These are phyloP conservation scores for Oxyria digyna DNA, from an alignment of 148 eudicot species.

Conservation along the genomic window DNA sequence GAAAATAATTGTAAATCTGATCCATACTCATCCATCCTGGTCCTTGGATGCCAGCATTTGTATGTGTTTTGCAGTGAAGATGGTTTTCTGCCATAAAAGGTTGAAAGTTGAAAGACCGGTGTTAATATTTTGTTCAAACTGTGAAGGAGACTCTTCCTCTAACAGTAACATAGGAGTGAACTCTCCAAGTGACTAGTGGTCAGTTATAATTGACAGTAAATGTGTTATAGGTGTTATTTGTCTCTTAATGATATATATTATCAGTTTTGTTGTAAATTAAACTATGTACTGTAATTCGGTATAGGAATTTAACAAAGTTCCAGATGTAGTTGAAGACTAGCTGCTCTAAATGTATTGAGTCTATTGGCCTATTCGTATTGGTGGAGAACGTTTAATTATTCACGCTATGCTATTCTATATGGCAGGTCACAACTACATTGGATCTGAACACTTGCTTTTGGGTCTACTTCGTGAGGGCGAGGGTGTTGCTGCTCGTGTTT, in stretches of 20 bases:
- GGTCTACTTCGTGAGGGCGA: constrained; percentile 96
- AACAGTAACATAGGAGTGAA: too few species aligned
- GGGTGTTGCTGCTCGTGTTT: constrained; percentile 86
- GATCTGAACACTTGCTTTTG: constrained; percentile 88
- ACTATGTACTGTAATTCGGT: not conserved
- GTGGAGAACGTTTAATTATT: not conserved
- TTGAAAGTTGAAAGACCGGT: not conserved
- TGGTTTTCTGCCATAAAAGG: not conserved
- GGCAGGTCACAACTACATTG: constrained; percentile 70
- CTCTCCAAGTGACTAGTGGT: too few species aligned
- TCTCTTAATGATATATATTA: not conserved
- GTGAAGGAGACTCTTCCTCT: not conserved
- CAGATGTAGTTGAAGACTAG: not conserved
- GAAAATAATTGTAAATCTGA: not conserved
- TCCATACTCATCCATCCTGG: not conserved
- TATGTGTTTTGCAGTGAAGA: not conserved
- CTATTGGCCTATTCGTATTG: not conserved
- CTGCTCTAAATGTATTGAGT: not conserved
- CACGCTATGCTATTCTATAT: not conserved
- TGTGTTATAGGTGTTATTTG: not conserved
- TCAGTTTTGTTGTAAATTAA: not conserved
- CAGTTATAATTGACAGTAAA: not conserved
- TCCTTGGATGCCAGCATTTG: not conserved
- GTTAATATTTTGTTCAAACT: not conserved
- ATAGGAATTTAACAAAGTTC: not conserved